Percentiles rank a stretch among this genome's conserved stretches.
These are phyloP conservation scores for Dichotomocladium elegans DNA, from an alignment of 371 early-diverging fungal species.

Conservation along the genomic window DNA sequence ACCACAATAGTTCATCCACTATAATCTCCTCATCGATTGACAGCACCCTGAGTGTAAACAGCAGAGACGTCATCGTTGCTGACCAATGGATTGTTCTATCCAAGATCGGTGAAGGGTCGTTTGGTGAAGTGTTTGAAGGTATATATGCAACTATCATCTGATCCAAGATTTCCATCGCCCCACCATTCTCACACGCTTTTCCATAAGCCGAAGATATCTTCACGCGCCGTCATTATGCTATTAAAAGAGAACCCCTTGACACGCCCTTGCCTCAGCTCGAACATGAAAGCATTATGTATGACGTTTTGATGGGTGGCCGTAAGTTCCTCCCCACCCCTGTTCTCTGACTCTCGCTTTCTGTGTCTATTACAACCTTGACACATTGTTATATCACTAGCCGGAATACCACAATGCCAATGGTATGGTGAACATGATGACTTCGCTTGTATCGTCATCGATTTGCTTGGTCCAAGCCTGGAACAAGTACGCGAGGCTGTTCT, in stretches of 20 bases:
- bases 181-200: constrained; percentile 3
- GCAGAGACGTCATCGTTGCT: constrained; percentile 45
- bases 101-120: constrained; percentile 61
- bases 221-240: constrained; percentile 45
- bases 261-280: constrained; percentile 45
- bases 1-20: background rate
- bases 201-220: constrained; percentile 41
- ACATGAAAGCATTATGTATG: constrained; percentile 54
- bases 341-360: too few species aligned
- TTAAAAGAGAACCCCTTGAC: constrained; percentile 48
- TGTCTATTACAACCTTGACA: background rate
- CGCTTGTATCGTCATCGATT: constrained; percentile 92
- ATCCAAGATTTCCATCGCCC: background rate
- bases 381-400: background rate
- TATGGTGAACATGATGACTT: constrained; percentile 91
- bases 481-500: constrained; percentile 63
- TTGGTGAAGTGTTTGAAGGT: constrained; percentile 66
- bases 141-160: background rate
- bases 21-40: constrained; percentile 19
- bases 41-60: constrained; percentile 18
- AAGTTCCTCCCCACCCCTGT: too few species aligned
- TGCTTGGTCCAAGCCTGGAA: constrained; percentile 94
- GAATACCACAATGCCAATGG: constrained; percentile 66
- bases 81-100: constrained; percentile 55
- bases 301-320: constrained; percentile 51